A percentile compares a stretch with the other conserved stretches of the same genome.
Conservation (phyloP, 2,329 filamentous ascomycete genomes). For the Exophiala lecanii-corni region DNA sequence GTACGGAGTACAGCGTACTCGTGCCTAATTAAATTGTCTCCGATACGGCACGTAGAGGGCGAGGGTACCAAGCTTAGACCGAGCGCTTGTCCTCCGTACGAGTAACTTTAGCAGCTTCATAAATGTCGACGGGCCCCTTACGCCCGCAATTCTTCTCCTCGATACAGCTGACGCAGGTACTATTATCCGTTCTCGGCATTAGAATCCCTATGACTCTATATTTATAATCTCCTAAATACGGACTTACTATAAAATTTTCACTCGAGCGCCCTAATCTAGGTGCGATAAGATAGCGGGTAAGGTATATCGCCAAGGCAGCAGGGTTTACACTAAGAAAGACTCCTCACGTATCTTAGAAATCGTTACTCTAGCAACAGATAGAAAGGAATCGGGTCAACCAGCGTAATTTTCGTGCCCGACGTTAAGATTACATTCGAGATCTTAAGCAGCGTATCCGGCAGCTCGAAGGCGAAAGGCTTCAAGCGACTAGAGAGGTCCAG, state of each 20-base stretch:
- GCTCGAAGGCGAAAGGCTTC: constrained; percentile 63
- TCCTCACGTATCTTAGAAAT: constrained; percentile 1
- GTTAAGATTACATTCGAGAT: constrained; percentile 68
- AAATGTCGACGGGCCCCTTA: neutral
- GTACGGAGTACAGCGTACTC: too few species aligned
- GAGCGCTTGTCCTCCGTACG: neutral
- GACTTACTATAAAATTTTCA: neutral
- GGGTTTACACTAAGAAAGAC: neutral
- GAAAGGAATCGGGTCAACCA: constrained; percentile 72
- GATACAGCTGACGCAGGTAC: neutral
- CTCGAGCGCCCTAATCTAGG: neutral
- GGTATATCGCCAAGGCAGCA: neutral
- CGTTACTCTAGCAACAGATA: constrained; percentile 20
- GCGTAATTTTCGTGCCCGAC: constrained; percentile 65
- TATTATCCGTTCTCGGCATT: neutral
- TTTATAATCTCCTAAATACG: neutral
- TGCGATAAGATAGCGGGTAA: neutral
- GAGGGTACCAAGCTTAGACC: neutral
- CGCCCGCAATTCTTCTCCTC: neutral
- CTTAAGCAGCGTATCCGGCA: constrained; percentile 60
- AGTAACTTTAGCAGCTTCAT: neutral
- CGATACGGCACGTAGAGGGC: neutral
- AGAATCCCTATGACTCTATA: neutral
- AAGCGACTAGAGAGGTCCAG: constrained; percentile 66
- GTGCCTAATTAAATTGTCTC: neutral